Percentiles rank a stretch among this genome's conserved stretches.
phyloP scores from a whole-genome alignment of 257 asterid species.

The Solanum tarapatanum region DNA sequence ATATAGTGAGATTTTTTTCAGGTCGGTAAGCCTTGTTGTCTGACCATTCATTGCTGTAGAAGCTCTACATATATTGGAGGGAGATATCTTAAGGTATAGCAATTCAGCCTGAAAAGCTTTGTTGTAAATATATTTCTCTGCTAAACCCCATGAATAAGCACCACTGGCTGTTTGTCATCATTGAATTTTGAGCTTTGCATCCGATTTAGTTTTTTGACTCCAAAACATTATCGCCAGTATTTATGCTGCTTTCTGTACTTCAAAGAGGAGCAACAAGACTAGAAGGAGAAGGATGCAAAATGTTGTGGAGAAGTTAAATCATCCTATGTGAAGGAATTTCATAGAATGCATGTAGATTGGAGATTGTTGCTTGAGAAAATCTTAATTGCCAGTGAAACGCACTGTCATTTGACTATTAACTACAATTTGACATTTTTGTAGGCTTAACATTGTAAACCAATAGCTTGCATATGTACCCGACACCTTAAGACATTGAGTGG shows the following conservation, averaged over 20 bases:
- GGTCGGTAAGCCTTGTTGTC: constrained; percentile 46
- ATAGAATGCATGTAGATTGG: neutral
- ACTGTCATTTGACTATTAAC: neutral
- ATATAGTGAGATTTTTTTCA: constrained; percentile 11
- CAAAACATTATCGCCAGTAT: neutral
- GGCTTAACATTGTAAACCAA: neutral
- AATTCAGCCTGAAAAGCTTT: neutral
- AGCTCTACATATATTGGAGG: constrained; percentile 78
- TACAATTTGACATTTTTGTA: neutral
- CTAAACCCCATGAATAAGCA: neutral
- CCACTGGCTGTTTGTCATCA: neutral
- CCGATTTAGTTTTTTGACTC: neutral
- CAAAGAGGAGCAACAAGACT: neutral
- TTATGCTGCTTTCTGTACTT: neutral
- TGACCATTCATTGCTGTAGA: constrained; percentile 47
- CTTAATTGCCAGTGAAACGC: neutral
- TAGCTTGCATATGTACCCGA: neutral
- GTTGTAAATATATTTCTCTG: neutral
- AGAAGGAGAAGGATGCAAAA: neutral
- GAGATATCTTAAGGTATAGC: constrained; percentile 83
- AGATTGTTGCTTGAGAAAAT: neutral
- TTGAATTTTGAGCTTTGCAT: neutral
- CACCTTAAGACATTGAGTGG: neutral
- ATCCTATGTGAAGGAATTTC: neutral
- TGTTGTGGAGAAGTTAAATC: neutral